Evolutionary conservation across 2,329 filamentous ascomycete genomes (phyloP), one percentile per base, ranked within the genome.

Genomic region (Beauveria medogensis): DNA sequence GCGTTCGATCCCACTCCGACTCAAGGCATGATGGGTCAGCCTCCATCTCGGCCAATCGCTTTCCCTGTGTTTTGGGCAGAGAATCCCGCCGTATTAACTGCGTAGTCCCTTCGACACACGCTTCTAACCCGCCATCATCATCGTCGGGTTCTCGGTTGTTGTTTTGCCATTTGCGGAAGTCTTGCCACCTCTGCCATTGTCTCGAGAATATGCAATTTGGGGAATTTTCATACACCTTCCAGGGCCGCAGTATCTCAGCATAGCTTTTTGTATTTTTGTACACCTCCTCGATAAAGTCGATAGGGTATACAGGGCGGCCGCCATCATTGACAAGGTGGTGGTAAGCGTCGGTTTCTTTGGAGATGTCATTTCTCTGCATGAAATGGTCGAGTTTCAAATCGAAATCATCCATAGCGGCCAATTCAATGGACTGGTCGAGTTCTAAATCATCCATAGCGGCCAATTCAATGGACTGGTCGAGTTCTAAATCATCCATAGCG

Each of bases 281-380:
- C 6, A 59, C 30, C 28, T 41, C 47, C 12, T 59, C 24, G 7
- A 64, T 22, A 22, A 50, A 20, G 43, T 20, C n/a, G 5, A 63
- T 14, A 16, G 63, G 63, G 28, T 63, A 62, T 24, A 53, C 55
- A 3, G 63, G 63, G 28, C 62, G 62, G 8, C 62, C 63, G 20
- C 53, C 55, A 20, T 59, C 58, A 20, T 48, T 56, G 50, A 64
- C 12, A 3, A 64, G 55, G 14, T 55, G 30, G 16, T 60, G 37
- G 10, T 43, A 43, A 30, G 53, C 53, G 9, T 30, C 37, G 9
- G 1, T 9, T 22, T 55, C 1, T n/a, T n/a, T n/a, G n/a, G n/a
- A n/a, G n/a, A n/a, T n/a, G n/a, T n/a, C n/a, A n/a, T n/a, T n/a
- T n/a, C n/a, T n/a, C n/a, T n/a, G n/a, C n/a, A n/a, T n/a, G n/a